These are phyloP conservation scores for Volvox carteri DNA, from an alignment of 163 green algal genomes.

Conservation along the genomic window DNA sequence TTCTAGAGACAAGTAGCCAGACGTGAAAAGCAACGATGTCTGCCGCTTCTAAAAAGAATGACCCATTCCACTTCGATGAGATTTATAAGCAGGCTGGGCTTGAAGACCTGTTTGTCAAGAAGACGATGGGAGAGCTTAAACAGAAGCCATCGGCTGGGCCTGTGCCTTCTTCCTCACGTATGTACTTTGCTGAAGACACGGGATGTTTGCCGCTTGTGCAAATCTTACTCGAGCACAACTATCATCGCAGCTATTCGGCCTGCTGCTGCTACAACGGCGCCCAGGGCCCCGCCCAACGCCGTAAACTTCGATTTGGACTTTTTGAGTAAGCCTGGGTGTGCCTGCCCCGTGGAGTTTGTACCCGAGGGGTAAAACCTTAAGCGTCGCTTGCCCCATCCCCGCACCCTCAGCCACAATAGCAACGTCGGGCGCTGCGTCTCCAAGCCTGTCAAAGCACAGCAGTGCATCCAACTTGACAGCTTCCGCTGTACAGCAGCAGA, in stretches of 20 bases:
- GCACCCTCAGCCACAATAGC: conserved; percentile 23
- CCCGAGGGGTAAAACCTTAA: neutral
- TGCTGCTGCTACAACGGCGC: conserved; percentile 18
- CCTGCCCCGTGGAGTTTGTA: neutral
- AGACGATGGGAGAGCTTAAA: conserved; percentile 62
- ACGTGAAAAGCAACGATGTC: conserved; percentile 1
- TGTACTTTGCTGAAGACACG: conserved; percentile 4
- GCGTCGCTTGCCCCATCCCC: neutral
- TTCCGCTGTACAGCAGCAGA: neutral
- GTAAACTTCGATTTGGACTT: conserved; percentile 47
- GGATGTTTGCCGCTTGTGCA: too few species aligned
- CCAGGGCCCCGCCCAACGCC: neutral
- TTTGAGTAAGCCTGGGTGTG: conserved; percentile 31
- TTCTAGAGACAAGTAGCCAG: neutral
- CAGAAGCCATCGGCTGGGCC: conserved; percentile 36
- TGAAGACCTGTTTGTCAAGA: conserved; percentile 65
- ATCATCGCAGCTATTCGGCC: conserved; percentile 24
- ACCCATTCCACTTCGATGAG: conserved; percentile 67
- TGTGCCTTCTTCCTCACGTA: conserved; percentile 7
- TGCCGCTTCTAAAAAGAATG: conserved; percentile 42
- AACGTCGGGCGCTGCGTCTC: neutral
- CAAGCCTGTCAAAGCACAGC: conserved; percentile 12
- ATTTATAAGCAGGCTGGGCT: conserved; percentile 65
- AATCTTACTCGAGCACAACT: too few species aligned
- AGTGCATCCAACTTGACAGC: conserved; percentile 14